Conservation (phyloP, 129 eudicot genomes). For the Calendula officinalis region DNA sequence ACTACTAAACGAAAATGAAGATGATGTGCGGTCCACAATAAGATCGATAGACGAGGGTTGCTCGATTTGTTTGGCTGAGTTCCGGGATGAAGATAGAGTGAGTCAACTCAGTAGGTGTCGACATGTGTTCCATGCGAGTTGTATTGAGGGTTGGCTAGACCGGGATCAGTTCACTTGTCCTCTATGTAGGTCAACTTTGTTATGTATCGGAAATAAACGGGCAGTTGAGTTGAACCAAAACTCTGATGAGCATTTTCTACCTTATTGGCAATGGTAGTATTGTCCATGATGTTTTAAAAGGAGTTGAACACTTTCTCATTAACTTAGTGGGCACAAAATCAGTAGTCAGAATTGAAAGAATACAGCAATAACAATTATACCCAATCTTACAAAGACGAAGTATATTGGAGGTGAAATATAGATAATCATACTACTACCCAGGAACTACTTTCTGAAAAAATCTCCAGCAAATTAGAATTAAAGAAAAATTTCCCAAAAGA, state of each 20-base stretch:
- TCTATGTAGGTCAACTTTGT: conserved; percentile 45
- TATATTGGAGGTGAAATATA: too few relatives aligned
- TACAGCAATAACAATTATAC: too few relatives aligned
- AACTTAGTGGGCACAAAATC: conserved; percentile 13
- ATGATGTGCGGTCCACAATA: not conserved
- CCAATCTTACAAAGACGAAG: too few relatives aligned
- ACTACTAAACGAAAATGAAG: not conserved
- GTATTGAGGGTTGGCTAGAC: conserved; percentile 51
- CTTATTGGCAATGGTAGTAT: conserved; percentile 29
- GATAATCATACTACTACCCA: too few relatives aligned
- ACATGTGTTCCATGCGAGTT: conserved; percentile 58
- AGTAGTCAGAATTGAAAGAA: not conserved
- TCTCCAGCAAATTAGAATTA: too few relatives aligned
- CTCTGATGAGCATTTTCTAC: conserved; percentile 4
- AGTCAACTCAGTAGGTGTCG: conserved; percentile 50
- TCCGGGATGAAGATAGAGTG: conserved; percentile 44
- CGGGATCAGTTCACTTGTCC: conserved; percentile 49
- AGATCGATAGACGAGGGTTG: conserved; percentile 40
- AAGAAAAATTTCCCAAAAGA: too few relatives aligned
- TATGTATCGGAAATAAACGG: conserved; percentile 17
- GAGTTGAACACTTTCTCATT: not conserved
- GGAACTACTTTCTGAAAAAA: too few relatives aligned
- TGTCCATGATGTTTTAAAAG: too few relatives aligned
- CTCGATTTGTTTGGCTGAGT: conserved; percentile 63
- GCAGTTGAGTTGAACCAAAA: conserved; percentile 11